Evolutionary conservation across 2,329 filamentous ascomycete genomes (phyloP).

Genomic region (Aspergillus proliferans): DNA sequence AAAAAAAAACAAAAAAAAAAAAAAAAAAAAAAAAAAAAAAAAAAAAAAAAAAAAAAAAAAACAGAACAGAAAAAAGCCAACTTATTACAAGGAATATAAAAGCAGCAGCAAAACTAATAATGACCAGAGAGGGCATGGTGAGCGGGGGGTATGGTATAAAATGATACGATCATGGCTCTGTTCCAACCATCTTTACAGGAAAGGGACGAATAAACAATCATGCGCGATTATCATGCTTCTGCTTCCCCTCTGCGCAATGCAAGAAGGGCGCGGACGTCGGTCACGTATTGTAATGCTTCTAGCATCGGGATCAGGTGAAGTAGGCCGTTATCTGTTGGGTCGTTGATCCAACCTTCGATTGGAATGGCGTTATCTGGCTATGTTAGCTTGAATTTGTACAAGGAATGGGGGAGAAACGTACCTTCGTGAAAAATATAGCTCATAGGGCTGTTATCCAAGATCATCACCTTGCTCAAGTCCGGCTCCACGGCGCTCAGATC

Average conservation of each 20-base stretch:
- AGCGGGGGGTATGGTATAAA: background rate
- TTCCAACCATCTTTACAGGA: conserved; percentile 1
- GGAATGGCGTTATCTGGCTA: conserved; percentile 89
- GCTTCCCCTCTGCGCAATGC: conserved; percentile 78
- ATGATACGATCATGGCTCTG: conserved; percentile 4
- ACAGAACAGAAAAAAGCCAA: background rate
- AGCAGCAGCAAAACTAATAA: background rate
- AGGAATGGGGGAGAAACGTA: conserved; percentile 37
- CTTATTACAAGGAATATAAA: conserved; percentile 2
- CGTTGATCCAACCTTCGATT: conserved; percentile 98
- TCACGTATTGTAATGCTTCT: conserved; percentile 92
- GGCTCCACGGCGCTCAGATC: conserved; percentile 94
- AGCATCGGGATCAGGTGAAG: conserved; percentile 87
- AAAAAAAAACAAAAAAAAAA: background rate
- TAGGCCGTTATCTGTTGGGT: conserved; percentile 93
- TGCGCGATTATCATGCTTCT: conserved; percentile 17
- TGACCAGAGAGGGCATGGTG: background rate
- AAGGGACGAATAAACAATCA: background rate
- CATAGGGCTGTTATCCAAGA: conserved; percentile 94
- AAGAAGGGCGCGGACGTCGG: conserved; percentile 85
- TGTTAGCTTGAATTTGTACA: conserved; percentile 3
- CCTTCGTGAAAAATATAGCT: conserved; percentile 99
- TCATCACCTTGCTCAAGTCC: conserved; percentile 96
- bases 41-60: background rate
- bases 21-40: background rate